These are phyloP conservation scores for Spathaspora sp. DNA, from an alignment of 1,139 yeast species.

Conservation along the genomic window DNA sequence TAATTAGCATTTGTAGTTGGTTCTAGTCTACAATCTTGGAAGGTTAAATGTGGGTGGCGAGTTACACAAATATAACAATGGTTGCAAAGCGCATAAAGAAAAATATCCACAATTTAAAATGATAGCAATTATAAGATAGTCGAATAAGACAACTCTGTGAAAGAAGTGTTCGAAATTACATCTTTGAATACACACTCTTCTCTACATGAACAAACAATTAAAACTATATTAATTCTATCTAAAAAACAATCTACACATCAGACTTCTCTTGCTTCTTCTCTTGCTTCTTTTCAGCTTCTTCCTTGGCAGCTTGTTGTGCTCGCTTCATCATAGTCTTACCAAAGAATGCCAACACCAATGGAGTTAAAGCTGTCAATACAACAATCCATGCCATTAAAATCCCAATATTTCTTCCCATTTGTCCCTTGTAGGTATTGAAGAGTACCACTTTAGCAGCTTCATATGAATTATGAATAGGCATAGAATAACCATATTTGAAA, in stretches of 20 bases:
- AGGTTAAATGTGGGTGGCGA: neutral
- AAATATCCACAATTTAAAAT: neutral
- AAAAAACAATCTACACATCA: neutral
- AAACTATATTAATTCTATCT: too few relatives aligned
- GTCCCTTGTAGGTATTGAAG: slow-evolving; percentile 35
- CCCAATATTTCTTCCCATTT: slow-evolving; percentile 35
- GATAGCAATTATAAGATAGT: neutral
- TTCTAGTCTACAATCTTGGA: too few relatives aligned
- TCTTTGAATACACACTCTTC: too few relatives aligned
- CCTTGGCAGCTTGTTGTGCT: slow-evolving; percentile 18
- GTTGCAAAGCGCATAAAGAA: neutral
- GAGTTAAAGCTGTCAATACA: slow-evolving; percentile 31
- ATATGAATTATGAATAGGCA: slow-evolving; percentile 38
- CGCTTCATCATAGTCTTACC: slow-evolving; percentile 27
- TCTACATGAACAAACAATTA: too few relatives aligned
- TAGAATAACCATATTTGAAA: slow-evolving; percentile 36
- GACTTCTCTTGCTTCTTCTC: neutral
- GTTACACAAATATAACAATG: neutral
- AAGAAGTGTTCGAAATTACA: too few relatives aligned
- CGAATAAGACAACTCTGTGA: too few relatives aligned
- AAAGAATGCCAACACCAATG: slow-evolving; percentile 36
- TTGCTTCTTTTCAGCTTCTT: slow-evolving; percentile 13
- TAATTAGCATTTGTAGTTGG: too few relatives aligned
- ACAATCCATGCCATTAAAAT: slow-evolving; percentile 35
- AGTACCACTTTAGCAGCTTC: slow-evolving; percentile 37